Percentiles rank a stretch among this genome's conserved stretches.
Conservation (phyloP, 148 eudicot species). For the Vaccinium darrowii region DNA sequence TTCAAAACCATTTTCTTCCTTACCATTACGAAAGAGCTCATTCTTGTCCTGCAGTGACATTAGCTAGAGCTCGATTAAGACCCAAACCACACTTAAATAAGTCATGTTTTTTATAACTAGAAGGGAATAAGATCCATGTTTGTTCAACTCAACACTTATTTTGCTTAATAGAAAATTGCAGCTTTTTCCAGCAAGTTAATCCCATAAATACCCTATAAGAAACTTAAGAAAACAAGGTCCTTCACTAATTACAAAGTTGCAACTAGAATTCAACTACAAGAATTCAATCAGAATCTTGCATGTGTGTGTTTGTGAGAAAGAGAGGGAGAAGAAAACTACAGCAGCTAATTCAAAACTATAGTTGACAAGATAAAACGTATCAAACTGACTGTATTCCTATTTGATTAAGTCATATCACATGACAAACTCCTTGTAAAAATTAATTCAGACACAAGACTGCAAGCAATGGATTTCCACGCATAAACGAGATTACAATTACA, state of each 20-base stretch:
- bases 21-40: constrained; percentile 20
- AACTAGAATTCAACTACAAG: neutral
- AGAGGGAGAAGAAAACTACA: neutral
- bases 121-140: neutral
- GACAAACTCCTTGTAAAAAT: neutral
- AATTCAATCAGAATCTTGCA: neutral
- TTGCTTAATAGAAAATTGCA: neutral
- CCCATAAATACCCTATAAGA: neutral
- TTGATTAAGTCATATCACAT: neutral
- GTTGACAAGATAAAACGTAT: neutral
- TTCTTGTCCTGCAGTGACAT: constrained; percentile 46
- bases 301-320: neutral
- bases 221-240: neutral
- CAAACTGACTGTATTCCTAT: neutral
- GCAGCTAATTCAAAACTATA: neutral
- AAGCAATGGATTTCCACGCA: neutral
- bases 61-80: constrained; percentile 1
- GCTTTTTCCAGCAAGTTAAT: constrained; percentile 17
- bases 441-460: neutral
- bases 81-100: neutral
- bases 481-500: neutral
- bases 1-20: constrained; percentile 23
- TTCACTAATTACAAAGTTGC: neutral
- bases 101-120: neutral
- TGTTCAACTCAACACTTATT: neutral